Conservation (phyloP, 2,329 filamentous ascomycete species). For the Hypoxylon sp. region DNA sequence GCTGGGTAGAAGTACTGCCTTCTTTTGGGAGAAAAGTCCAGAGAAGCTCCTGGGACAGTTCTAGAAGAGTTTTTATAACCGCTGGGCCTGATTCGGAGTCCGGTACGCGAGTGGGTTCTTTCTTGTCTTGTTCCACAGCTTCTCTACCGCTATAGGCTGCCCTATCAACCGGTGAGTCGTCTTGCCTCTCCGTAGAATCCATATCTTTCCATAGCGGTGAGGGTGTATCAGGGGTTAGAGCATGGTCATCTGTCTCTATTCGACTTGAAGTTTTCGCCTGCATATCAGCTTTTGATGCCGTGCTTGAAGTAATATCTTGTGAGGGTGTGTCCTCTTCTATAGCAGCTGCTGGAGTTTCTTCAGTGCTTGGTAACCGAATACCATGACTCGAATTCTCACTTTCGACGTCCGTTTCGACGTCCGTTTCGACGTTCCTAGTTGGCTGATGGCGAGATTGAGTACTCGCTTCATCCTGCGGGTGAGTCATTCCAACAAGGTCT, state of each 20-base stretch:
- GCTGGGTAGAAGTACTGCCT: background rate
- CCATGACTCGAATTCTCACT: too few relatives aligned
- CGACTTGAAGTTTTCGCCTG: background rate
- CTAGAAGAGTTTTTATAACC: background rate
- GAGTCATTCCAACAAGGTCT: background rate
- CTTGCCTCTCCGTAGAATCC: background rate
- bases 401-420: background rate
- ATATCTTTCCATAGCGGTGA: background rate
- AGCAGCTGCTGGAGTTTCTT: background rate
- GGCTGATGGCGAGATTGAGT: background rate
- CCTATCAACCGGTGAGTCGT: background rate
- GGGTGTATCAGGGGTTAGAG: background rate
- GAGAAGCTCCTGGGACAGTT: constrained; percentile 6
- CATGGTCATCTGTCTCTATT: background rate
- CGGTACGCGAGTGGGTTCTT: background rate
- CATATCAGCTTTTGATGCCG: background rate
- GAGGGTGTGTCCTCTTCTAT: background rate
- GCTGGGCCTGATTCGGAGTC: background rate
- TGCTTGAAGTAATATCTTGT: background rate
- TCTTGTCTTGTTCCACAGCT: background rate
- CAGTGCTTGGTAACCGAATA: too few relatives aligned
- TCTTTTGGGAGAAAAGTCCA: constrained; percentile 7
- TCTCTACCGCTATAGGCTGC: background rate
- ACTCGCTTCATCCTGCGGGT: background rate
- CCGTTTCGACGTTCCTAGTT: background rate